These are phyloP conservation scores for Trichophyton schoenleinii DNA, from an alignment of 2,329 filamentous ascomycete species.

Conservation along the genomic window DNA sequence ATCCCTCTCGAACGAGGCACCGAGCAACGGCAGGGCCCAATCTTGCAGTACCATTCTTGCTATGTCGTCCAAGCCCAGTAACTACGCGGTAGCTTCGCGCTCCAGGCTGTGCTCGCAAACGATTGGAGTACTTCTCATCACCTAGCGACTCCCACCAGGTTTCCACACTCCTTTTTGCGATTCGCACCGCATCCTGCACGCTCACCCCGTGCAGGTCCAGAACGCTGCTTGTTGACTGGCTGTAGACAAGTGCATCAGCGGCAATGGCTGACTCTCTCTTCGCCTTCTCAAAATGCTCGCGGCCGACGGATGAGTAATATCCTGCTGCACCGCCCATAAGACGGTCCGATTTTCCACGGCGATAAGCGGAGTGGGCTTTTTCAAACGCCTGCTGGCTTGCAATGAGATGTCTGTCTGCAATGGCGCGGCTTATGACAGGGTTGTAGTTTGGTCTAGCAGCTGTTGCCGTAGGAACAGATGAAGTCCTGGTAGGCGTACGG, in stretches of 20 bases:
- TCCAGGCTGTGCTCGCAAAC: constrained; percentile 37
- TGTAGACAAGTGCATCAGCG: constrained; percentile 57
- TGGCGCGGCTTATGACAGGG: constrained; percentile 19
- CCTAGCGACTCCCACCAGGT: constrained; percentile 67
- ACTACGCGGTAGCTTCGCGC: constrained; percentile 58
- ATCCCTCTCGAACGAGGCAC: constrained; percentile 63
- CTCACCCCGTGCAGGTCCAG: constrained; percentile 76
- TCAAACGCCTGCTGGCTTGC: constrained; percentile 41
- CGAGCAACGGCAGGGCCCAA: constrained; percentile 69
- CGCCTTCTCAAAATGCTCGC: constrained; percentile 48
- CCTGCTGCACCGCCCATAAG: constrained; percentile 63
- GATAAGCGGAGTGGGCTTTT: constrained; percentile 47
- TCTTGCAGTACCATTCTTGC: constrained; percentile 58
- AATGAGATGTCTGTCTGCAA: constrained; percentile 35
- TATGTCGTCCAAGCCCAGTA: constrained; percentile 71
- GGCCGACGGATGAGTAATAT: constrained; percentile 60
- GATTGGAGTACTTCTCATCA: constrained; percentile 45
- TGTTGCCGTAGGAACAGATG: not conserved
- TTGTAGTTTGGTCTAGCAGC: not conserved
- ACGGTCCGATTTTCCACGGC: constrained; percentile 54
- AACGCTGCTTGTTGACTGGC: constrained; percentile 47
- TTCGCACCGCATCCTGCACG: constrained; percentile 68
- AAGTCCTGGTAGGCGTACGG: not conserved
- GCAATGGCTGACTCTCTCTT: constrained; percentile 49
- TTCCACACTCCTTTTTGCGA: constrained; percentile 54